These are phyloP conservation scores for Ogataea saltuana DNA, from an alignment of 805 yeast genomes.

Conservation along the genomic window DNA sequence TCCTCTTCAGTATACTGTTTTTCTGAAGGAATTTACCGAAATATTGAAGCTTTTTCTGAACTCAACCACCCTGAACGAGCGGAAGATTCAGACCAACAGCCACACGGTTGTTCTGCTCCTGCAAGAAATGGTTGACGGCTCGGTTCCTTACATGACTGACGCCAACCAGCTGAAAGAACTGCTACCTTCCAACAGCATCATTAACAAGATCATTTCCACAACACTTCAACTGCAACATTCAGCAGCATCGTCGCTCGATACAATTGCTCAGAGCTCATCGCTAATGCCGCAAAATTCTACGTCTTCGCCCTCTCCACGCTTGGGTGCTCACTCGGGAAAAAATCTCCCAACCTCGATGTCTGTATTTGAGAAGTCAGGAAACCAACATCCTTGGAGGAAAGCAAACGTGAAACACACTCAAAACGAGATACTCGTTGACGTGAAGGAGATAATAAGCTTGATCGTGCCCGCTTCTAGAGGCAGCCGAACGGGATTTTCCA, in stretches of 20 bases:
- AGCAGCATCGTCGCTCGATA: constrained; percentile 33
- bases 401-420: constrained; percentile 67
- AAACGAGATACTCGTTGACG: constrained; percentile 85
- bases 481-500: constrained; percentile 4
- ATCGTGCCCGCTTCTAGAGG: constrained; percentile 42
- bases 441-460: constrained; percentile 64
- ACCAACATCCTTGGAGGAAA: constrained; percentile 74
- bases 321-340: constrained; percentile 16
- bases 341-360: constrained; percentile 14
- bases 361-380: constrained; percentile 37
- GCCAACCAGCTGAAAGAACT: constrained; percentile 66
- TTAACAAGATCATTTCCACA: constrained; percentile 51
- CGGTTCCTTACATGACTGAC: constrained; percentile 72
- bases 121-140: constrained; percentile 77
- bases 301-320: constrained; percentile 16
- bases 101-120: constrained; percentile 71
- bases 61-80: constrained; percentile 47
- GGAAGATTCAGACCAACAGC: constrained; percentile 64
- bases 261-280: constrained; percentile 30
- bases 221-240: constrained; percentile 36
- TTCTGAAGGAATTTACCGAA: constrained; percentile 41
- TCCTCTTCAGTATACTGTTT: constrained; percentile 46
- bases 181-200: constrained; percentile 63
- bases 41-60: constrained; percentile 46
- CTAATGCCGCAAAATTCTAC: constrained; percentile 18